Evolutionary conservation across 2,329 filamentous ascomycete species (phyloP).

Genomic region (Xylariaceae sp.): DNA sequence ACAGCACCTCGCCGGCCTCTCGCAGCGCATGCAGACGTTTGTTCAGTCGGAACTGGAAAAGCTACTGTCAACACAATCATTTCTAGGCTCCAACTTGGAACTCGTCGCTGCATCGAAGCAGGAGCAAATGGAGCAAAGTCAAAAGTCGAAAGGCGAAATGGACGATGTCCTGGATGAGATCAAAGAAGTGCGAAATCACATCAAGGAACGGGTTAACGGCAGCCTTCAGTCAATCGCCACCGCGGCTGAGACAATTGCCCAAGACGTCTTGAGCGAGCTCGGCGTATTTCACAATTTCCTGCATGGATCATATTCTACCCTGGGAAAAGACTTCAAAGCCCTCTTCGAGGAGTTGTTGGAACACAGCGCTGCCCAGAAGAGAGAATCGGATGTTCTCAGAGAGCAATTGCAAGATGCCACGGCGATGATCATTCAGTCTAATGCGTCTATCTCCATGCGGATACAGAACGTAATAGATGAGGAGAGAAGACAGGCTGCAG

Average conservation of each 20-base stretch:
- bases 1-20: conserved; percentile 61
- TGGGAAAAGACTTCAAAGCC: conserved; percentile 79
- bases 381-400: conserved; percentile 67
- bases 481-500: conserved; percentile 65
- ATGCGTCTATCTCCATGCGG: conserved; percentile 57
- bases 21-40: conserved; percentile 68
- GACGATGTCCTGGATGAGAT: conserved; percentile 89
- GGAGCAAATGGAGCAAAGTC: conserved; percentile 62
- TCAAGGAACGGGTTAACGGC: conserved; percentile 79
- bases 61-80: conserved; percentile 61
- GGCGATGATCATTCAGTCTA: conserved; percentile 61
- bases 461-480: conserved; percentile 68
- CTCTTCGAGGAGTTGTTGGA: conserved; percentile 77
- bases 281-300: conserved; percentile 78
- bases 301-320: conserved; percentile 73
- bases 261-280: conserved; percentile 81
- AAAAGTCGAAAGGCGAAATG: conserved; percentile 74
- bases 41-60: conserved; percentile 69
- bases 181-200: conserved; percentile 77
- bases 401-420: conserved; percentile 67
- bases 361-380: conserved; percentile 69
- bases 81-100: conserved; percentile 63
- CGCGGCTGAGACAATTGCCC: conserved; percentile 82
- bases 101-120: conserved; percentile 63
- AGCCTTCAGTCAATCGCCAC: conserved; percentile 76